Percentiles rank a stretch among this genome's conserved stretches.
phyloP scores from a whole-genome alignment of 2,329 filamentous ascomycete genomes.

The Xylariaceae sp. region DNA sequence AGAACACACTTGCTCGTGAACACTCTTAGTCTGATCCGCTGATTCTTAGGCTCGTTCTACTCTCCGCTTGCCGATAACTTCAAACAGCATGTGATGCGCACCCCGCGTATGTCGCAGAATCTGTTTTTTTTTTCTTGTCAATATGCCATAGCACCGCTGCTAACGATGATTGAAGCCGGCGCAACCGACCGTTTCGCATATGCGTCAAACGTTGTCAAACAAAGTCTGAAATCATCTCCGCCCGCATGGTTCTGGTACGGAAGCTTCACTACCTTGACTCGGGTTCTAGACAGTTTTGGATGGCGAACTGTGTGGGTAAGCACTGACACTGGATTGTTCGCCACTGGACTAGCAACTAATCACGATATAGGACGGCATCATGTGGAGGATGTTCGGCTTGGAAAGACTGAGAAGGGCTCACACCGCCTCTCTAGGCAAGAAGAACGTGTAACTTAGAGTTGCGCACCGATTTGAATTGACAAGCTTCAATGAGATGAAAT shows the following conservation, averaged over 20 bases:
- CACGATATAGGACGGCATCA: neutral
- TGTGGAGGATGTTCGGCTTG: neutral
- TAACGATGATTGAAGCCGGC: neutral
- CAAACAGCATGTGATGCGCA: slow-evolving; percentile 20
- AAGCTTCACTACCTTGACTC: slow-evolving; percentile 3
- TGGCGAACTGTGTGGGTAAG: slow-evolving; percentile 24
- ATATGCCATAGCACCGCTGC: too few relatives aligned
- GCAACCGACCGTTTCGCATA: slow-evolving; percentile 19
- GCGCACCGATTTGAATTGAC: too few relatives aligned
- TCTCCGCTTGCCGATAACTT: slow-evolving; percentile 20
- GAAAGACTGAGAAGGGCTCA: too few relatives aligned
- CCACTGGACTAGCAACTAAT: too few relatives aligned
- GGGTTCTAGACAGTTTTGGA: slow-evolving; percentile 18
- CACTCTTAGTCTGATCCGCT: too few relatives aligned
- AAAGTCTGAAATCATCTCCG: slow-evolving; percentile 15
- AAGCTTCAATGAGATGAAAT: too few relatives aligned
- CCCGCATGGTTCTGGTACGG: slow-evolving; percentile 27
- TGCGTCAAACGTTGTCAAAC: slow-evolving; percentile 18
- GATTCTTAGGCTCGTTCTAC: slow-evolving; percentile 24
- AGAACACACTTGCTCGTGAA: too few relatives aligned
- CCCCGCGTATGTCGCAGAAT: slow-evolving; percentile 15
- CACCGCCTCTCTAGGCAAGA: too few relatives aligned
- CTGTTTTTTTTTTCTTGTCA: neutral
- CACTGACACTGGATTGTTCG: too few relatives aligned
- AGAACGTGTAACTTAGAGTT: too few relatives aligned